Conservation (phyloP, 2,329 filamentous ascomycete genomes). For the Diaporthe sp. region DNA sequence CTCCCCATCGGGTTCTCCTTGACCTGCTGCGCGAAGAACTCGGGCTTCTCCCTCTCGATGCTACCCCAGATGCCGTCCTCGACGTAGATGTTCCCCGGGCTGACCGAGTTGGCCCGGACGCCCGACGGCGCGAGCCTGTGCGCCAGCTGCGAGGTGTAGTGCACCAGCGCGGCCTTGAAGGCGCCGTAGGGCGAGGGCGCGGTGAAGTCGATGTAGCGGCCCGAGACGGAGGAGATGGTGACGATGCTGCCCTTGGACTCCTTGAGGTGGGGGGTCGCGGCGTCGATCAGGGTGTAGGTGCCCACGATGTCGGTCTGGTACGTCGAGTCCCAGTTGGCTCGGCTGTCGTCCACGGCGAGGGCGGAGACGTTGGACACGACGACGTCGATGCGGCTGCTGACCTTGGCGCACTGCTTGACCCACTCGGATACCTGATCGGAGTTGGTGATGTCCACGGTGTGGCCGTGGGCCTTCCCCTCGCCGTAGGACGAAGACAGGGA, state of each 20-base stretch:
- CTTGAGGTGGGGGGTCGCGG: slow-evolving; percentile 52
- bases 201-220: slow-evolving; percentile 54
- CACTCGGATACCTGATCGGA: slow-evolving; percentile 40
- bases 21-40: slow-evolving; percentile 47
- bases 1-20: slow-evolving; percentile 43
- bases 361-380: slow-evolving; percentile 47
- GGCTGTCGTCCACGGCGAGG: slow-evolving; percentile 48
- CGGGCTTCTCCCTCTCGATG: slow-evolving; percentile 49
- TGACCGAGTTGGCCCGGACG: slow-evolving; percentile 53
- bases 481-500: slow-evolving; percentile 25
- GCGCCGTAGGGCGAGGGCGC: slow-evolving; percentile 53
- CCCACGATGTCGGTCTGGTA: slow-evolving; percentile 54
- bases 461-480: slow-evolving; percentile 35
- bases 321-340: slow-evolving; percentile 45
- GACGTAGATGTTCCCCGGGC: slow-evolving; percentile 54
- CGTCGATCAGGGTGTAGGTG: slow-evolving; percentile 49
- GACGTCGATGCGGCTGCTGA: slow-evolving; percentile 42
- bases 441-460: slow-evolving; percentile 40
- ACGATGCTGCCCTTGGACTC: slow-evolving; percentile 52
- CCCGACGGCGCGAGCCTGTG: slow-evolving; percentile 52
- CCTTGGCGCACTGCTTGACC: slow-evolving; percentile 36
- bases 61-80: slow-evolving; percentile 53
- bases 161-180: slow-evolving; percentile 53
- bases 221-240: slow-evolving; percentile 52
- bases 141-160: slow-evolving; percentile 53